Conservation (phyloP, 2,329 filamentous ascomycete species). For the Fragosphaeria purpurea region DNA sequence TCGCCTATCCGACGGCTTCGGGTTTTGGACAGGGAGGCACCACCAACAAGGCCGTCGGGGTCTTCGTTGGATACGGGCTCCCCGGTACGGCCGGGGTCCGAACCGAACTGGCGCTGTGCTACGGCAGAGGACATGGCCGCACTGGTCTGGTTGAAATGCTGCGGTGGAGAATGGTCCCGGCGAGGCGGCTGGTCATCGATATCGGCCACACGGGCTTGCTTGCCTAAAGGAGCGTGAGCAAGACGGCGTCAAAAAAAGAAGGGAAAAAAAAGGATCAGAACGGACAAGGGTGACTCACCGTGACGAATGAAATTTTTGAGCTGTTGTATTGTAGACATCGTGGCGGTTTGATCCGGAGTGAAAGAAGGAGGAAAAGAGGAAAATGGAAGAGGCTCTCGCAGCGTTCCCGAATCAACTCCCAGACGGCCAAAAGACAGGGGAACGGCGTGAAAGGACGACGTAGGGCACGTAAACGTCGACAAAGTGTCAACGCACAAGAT, state of each 20-base stretch:
- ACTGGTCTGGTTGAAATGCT: constrained; percentile 35
- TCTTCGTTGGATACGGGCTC: constrained; percentile 1
- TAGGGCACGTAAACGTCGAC: neutral
- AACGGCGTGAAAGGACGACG: neutral
- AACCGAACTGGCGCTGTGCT: constrained; percentile 31
- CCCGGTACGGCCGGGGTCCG: constrained; percentile 1
- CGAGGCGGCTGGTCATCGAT: constrained; percentile 38
- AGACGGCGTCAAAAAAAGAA: neutral
- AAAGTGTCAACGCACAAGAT: neutral
- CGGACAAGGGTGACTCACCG: constrained; percentile 36
- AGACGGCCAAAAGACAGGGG: no score
- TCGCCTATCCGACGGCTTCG: constrained; percentile 44
- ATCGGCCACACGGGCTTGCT: constrained; percentile 69
- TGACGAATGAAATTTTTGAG: constrained; percentile 98
- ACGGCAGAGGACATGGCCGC: constrained; percentile 40
- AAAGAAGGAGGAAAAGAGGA: neutral
- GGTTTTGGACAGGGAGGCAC: constrained; percentile 18
- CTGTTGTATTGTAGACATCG: constrained; percentile 74
- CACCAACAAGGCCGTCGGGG: constrained; percentile 13
- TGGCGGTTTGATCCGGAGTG: constrained; percentile 9
- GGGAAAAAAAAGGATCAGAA: neutral
- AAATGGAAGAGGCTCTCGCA: neutral
- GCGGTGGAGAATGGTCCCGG: constrained; percentile 39
- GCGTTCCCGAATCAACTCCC: no score
- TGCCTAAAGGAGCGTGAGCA: constrained; percentile 41